These are phyloP conservation scores for Fusarium tuaranense DNA, from an alignment of 2,329 filamentous ascomycete species.

Conservation along the genomic window DNA sequence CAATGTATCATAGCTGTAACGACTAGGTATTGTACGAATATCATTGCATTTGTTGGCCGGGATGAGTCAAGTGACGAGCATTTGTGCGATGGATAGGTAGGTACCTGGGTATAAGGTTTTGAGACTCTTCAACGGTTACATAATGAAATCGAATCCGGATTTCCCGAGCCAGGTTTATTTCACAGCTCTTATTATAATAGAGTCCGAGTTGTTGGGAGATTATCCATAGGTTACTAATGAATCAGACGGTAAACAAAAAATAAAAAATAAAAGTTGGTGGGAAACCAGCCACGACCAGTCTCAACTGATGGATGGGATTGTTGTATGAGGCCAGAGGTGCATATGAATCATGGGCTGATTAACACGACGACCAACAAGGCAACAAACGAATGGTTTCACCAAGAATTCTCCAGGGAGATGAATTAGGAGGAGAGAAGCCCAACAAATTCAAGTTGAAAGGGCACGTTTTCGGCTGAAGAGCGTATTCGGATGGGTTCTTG, in stretches of 20 bases:
- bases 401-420: background rate
- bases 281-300: constrained; percentile 6
- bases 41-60: background rate
- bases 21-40: constrained; percentile 9
- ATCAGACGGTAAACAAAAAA: background rate
- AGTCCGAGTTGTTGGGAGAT: constrained; percentile 15
- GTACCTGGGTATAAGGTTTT: background rate
- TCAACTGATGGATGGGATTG: background rate
- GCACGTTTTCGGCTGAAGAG: background rate
- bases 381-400: background rate
- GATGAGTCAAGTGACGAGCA: background rate
- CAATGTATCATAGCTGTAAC: constrained; percentile 23
- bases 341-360: constrained; percentile 30
- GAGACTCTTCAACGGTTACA: background rate
- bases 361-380: constrained; percentile 11
- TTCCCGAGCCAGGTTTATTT: background rate
- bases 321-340: constrained; percentile 28
- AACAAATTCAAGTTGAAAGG: background rate
- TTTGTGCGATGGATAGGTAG: background rate
- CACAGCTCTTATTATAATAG: background rate
- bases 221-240: background rate
- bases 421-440: background rate
- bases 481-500: background rate
- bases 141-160: background rate
- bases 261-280: constrained; percentile 1